A percentile compares a stretch with the other conserved stretches of the same genome.
Conservation (phyloP, 148 eudicot species). For the Bassia scoparia region DNA sequence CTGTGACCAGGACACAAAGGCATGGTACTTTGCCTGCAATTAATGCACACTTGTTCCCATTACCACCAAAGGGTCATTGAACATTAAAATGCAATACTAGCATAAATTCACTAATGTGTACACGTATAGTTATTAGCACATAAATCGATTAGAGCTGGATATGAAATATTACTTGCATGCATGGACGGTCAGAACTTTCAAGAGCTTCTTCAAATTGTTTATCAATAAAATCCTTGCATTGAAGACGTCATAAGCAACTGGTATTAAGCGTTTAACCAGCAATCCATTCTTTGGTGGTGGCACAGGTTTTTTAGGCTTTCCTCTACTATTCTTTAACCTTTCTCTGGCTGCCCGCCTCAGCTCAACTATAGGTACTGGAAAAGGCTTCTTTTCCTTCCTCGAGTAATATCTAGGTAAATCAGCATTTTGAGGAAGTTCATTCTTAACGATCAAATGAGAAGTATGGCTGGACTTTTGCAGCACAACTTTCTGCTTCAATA, state of each 20-base stretch:
- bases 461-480: conserved; percentile 27
- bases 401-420: conserved; percentile 81
- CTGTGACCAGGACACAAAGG: no score
- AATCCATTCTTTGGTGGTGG: conserved; percentile 89
- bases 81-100: not conserved
- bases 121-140: not conserved
- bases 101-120: not conserved
- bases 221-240: conserved; percentile 76
- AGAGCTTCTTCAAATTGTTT: conserved; percentile 77
- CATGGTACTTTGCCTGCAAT: no score
- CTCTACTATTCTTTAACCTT: conserved; percentile 67
- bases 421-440: conserved; percentile 72
- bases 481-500: conserved; percentile 18
- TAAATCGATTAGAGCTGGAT: conserved; percentile 14
- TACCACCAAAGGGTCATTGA: not conserved
- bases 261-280: conserved; percentile 70
- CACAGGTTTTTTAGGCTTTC: conserved; percentile 53
- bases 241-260: conserved; percentile 70
- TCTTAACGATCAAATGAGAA: conserved; percentile 43
- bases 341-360: conserved; percentile 87
- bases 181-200: conserved; percentile 74
- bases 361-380: conserved; percentile 86
- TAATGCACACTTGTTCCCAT: no score
- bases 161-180: conserved; percentile 81
- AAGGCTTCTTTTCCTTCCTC: conserved; percentile 88